Conservation (phyloP, 2,329 filamentous ascomycete genomes). For the Stagonosporopsis chrysanthemi region DNA sequence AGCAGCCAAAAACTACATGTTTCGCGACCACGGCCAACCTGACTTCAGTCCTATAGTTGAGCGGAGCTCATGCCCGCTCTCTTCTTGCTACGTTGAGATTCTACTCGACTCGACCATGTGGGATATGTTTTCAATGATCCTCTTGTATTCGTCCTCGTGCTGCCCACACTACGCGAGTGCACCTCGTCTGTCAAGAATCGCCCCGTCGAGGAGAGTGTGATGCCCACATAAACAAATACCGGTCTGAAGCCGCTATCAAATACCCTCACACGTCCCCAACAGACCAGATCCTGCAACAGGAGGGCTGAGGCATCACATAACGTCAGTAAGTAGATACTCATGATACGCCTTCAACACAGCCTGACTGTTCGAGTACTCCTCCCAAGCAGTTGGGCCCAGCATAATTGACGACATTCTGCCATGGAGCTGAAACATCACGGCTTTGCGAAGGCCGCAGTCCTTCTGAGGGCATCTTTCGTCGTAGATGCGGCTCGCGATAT, state of each 20-base stretch:
- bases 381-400: slow-evolving; percentile 20
- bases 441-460: slow-evolving; percentile 29
- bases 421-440: slow-evolving; percentile 20
- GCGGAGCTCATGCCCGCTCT: no score
- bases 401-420: slow-evolving; percentile 20
- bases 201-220: no score
- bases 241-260: no score
- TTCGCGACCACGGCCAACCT: background rate
- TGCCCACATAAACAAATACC: no score
- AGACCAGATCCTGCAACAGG: background rate
- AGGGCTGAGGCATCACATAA: background rate
- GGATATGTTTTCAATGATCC: no score
- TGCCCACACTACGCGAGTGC: no score
- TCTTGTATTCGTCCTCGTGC: no score
- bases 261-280: background rate
- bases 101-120: no score
- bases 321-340: no score
- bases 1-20: no score
- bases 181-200: no score
- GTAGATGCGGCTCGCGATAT: slow-evolving; percentile 23
- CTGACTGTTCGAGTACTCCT: slow-evolving; percentile 21
- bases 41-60: background rate
- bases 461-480: slow-evolving; percentile 15
- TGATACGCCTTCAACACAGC: slow-evolving; percentile 23
- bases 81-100: no score